Evolutionary conservation across 805 yeast species (phyloP), one percentile per base, ranked within the genome.

Genomic region (Lachancea thermotolerans): DNA sequence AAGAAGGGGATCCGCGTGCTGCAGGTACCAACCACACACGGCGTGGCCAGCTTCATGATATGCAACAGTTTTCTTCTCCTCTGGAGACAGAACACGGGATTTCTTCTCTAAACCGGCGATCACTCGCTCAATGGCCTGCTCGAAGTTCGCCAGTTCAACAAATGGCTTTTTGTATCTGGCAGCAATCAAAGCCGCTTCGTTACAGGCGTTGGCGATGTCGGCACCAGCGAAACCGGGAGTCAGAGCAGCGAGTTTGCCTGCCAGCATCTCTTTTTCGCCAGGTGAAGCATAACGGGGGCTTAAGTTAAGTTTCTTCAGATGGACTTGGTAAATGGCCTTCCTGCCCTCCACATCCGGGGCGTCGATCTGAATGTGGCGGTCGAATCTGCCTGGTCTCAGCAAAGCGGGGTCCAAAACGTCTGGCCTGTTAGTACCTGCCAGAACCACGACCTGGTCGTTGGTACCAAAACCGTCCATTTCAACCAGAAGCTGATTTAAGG

Each of bases 31-130:
- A 10, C 99, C 99, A 66, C 98, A 90, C 49, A 93, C 79, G 10
- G 99, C 99, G 67, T 95, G 99, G 3, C 99, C 99, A 2, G 99
- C 99, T 66, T 93, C 99, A 63, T 95, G 99, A 59, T 85, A 93
- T 0, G 99, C 99, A 46, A 95, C 96, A 25, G 88, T 80, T 50
- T 73, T 79, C 68, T 89, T 87, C 62, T 95, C 98, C 48, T 84
- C 90, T 1, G 88, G 83, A 2, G 88, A 79, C 49, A 95, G 72
- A 11, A 93, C 77, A 58, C 84, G 82, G 12, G 90, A 77, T 67
- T 88, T 91, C 73, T 86, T 86, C 66, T 91, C 98, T 50, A 93
- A 72, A 33, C 99, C 99, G 29, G 95, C 97, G 66, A 90, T 86
- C 36, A 91, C 97, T 61, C 99, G 81, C 68, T 95, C 99, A 54